Conservation (phyloP, 768 basidiomycete genomes). For the Dendrothele bispora region DNA sequence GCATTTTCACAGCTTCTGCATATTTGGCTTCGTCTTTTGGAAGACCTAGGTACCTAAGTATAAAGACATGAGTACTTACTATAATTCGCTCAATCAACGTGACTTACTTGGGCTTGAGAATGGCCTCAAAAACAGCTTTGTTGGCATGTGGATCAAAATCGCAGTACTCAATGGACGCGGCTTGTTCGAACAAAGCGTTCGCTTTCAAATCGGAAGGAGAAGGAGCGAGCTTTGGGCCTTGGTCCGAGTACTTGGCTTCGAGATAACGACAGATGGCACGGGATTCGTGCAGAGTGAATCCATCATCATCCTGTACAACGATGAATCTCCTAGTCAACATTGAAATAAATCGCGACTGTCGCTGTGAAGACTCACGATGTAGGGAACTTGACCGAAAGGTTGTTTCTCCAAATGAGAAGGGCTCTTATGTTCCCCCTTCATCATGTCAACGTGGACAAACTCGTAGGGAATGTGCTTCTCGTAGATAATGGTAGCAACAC, state of each 20-base stretch:
- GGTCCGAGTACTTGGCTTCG: constrained; percentile 49
- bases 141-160: constrained; percentile 54
- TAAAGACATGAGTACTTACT: too few relatives aligned
- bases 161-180: constrained; percentile 47
- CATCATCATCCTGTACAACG: constrained; percentile 57
- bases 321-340: background rate
- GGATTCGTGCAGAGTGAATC: constrained; percentile 63
- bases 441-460: constrained; percentile 33
- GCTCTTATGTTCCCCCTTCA: constrained; percentile 39
- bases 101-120: constrained; percentile 46
- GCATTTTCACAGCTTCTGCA: constrained; percentile 18
- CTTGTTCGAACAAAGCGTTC: constrained; percentile 51
- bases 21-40: constrained; percentile 24
- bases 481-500: constrained; percentile 40
- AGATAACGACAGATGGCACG: constrained; percentile 65
- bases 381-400: constrained; percentile 50
- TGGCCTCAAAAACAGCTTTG: constrained; percentile 43
- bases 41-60: constrained; percentile 30
- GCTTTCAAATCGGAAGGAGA: constrained; percentile 26
- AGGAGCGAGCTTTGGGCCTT: constrained; percentile 55
- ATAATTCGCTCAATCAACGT: background rate
- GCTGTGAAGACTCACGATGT: constrained; percentile 17
- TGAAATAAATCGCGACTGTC: background rate
- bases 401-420: constrained; percentile 37
- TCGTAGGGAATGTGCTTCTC: constrained; percentile 53